These are phyloP conservation scores for Artemisia annua DNA, from an alignment of 129 eudicot species.

Conservation along the genomic window DNA sequence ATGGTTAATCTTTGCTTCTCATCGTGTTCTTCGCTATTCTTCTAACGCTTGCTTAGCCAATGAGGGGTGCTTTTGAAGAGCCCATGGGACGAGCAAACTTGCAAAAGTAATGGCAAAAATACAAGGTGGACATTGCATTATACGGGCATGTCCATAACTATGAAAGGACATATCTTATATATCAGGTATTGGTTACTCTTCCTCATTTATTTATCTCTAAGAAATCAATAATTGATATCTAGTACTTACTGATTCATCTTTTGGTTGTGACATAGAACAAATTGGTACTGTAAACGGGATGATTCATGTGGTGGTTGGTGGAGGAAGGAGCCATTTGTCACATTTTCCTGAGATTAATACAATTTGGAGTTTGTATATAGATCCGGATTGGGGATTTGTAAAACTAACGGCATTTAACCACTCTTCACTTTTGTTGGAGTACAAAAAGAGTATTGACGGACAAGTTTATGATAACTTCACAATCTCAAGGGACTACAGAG, in stretches of 20 bases:
- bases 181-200: conserved; percentile 45
- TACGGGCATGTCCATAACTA: conserved; percentile 78
- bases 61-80: conserved; percentile 15
- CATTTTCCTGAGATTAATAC: conserved; percentile 43
- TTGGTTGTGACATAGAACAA: conserved; percentile 43
- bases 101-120: conserved; percentile 58
- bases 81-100: conserved; percentile 23
- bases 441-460: conserved; percentile 82
- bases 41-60: neutral
- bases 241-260: neutral
- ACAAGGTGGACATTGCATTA: conserved; percentile 77
- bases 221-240: neutral
- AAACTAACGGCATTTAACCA: conserved; percentile 74
- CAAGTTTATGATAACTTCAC: conserved; percentile 76
- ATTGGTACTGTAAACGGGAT: conserved; percentile 67
- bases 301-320: conserved; percentile 80
- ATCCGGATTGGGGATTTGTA: conserved; percentile 70
- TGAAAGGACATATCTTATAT: conserved; percentile 67
- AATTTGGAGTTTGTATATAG: conserved; percentile 67
- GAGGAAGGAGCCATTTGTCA: conserved; percentile 72
- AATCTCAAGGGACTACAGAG: conserved; percentile 83
- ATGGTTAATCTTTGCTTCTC: conserved; percentile 23
- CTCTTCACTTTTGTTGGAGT: conserved; percentile 71
- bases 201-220: neutral
- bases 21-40: conserved; percentile 26